Evolutionary conservation across 352 stramenopile species (phyloP).

Genomic region (Phytophthora kernoviae): DNA sequence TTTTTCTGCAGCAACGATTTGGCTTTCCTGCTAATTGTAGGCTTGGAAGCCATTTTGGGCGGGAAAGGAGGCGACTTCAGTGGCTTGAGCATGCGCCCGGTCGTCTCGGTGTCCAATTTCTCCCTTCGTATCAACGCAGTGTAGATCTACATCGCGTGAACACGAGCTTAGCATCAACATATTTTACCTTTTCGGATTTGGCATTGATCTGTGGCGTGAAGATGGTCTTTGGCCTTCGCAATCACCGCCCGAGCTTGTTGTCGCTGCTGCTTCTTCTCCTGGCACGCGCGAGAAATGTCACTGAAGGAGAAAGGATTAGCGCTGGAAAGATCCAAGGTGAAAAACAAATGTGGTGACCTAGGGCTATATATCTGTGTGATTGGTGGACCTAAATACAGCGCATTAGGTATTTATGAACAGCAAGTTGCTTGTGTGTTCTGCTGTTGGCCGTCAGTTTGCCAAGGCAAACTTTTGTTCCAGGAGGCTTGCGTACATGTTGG

Average conservation of each 20-base stretch:
- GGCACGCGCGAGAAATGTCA: too few relatives aligned
- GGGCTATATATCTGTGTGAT: too few relatives aligned
- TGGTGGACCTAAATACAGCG: too few relatives aligned
- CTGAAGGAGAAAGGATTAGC: too few relatives aligned
- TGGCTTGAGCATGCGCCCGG: constrained; percentile 28
- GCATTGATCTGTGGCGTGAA: constrained; percentile 59
- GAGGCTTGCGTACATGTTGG: too few relatives aligned
- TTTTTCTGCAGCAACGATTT: constrained; percentile 42
- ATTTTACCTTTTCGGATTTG: constrained; percentile 44
- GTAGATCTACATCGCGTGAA: constrained; percentile 45
- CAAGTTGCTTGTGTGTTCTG: too few relatives aligned
- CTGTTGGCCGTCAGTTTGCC: too few relatives aligned
- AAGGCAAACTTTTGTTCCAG: too few relatives aligned
- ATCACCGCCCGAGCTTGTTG: constrained; percentile 41
- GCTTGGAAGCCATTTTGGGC: constrained; percentile 39
- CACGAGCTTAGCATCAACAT: not conserved
- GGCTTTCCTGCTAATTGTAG: constrained; percentile 47
- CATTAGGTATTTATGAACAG: too few relatives aligned
- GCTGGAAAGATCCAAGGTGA: too few relatives aligned
- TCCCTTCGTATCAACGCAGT: constrained; percentile 48
- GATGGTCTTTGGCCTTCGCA: constrained; percentile 31
- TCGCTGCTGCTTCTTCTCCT: constrained; percentile 47
- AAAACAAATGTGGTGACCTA: too few relatives aligned
- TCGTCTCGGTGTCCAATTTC: constrained; percentile 30
- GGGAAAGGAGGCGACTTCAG: constrained; percentile 23